Conservation (phyloP, 305 asterid genomes). For the Fraxinus floribunda region DNA sequence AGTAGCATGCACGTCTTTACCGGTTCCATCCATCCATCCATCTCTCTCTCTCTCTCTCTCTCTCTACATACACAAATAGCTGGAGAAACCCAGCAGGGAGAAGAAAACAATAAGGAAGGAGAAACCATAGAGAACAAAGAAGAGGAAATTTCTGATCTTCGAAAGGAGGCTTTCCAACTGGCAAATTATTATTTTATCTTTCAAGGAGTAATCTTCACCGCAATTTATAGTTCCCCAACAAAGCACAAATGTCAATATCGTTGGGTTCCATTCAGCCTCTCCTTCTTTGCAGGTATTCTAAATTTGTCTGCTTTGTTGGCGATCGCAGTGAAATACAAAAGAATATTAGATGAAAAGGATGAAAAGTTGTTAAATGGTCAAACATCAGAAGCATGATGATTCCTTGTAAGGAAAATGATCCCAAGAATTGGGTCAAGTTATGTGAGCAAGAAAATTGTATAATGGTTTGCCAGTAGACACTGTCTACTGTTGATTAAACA, state of each 20-base stretch:
- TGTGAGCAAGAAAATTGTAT: too few species aligned
- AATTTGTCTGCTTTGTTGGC: background rate
- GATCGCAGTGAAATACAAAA: background rate
- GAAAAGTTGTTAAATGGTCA: background rate
- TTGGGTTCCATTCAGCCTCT: background rate
- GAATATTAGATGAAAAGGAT: background rate
- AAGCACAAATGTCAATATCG: background rate
- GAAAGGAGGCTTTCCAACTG: conserved; percentile 4
- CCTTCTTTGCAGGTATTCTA: background rate
- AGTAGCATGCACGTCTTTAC: background rate
- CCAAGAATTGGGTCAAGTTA: too few species aligned
- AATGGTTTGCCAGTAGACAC: too few species aligned
- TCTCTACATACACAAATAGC: too few species aligned
- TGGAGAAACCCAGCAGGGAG: background rate
- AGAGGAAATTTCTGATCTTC: background rate
- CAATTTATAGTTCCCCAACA: background rate
- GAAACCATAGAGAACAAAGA: background rate
- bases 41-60: background rate
- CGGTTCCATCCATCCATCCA: background rate
- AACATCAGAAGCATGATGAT: too few species aligned
- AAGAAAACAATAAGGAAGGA: background rate
- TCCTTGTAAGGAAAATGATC: too few species aligned
- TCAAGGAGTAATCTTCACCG: conserved; percentile 7
- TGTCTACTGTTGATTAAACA: too few species aligned
- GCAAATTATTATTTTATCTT: conserved; percentile 4